These are phyloP conservation scores for Myxozyma geophila DNA, from an alignment of 805 yeast species.

Conservation along the genomic window DNA sequence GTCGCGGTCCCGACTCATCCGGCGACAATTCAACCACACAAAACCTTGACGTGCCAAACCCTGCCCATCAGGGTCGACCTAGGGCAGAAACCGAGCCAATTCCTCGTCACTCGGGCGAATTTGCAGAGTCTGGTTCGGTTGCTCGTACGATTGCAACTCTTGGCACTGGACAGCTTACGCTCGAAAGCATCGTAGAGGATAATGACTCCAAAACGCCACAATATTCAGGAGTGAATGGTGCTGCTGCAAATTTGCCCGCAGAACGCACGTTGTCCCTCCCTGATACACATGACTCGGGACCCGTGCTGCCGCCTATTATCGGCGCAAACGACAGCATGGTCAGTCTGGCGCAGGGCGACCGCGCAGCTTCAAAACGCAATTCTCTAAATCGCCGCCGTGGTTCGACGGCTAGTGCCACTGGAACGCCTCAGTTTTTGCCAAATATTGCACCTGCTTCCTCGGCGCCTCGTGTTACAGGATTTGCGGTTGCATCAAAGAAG, in stretches of 20 bases:
- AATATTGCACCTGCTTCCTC: constrained; percentile 1
- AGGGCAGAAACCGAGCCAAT: constrained; percentile 30
- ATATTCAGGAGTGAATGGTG: not conserved
- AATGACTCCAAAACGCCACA: not conserved
- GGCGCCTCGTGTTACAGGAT: constrained; percentile 36
- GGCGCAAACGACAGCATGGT: not conserved
- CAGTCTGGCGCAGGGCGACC: not conserved
- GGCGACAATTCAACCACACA: constrained; percentile 1
- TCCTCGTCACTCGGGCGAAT: constrained; percentile 22
- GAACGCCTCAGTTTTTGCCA: not conserved
- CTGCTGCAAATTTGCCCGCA: not conserved
- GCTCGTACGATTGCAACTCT: constrained; percentile 41
- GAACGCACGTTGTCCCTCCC: not conserved
- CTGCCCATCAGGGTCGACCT: constrained; percentile 9
- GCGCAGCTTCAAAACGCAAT: constrained; percentile 2
- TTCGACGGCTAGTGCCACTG: constrained; percentile 19
- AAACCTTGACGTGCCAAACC: not conserved
- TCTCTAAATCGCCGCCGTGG: constrained; percentile 23
- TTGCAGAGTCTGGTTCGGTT: constrained; percentile 25
- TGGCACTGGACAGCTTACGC: constrained; percentile 45
- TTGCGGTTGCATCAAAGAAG: constrained; percentile 56
- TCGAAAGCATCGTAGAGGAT: constrained; percentile 27
- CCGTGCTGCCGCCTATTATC: constrained; percentile 74
- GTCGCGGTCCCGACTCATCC: constrained; percentile 5
- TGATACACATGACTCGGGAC: constrained; percentile 49